These are phyloP conservation scores for Phyllosticta citribraziliensis DNA, from an alignment of 2,329 filamentous ascomycete genomes.

Conservation along the genomic window DNA sequence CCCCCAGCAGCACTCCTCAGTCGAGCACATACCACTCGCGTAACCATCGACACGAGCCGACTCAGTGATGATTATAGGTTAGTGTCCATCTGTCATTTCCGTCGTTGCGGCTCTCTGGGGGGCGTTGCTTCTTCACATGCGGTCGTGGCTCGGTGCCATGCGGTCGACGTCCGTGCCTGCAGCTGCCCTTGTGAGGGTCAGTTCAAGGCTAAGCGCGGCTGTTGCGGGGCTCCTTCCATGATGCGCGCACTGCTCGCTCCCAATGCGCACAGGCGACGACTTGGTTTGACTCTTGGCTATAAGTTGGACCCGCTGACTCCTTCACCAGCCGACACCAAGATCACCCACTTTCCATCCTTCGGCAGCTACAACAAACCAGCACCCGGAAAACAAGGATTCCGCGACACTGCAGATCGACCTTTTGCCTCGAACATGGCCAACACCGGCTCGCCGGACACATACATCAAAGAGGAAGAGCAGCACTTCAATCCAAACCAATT, in stretches of 20 bases:
- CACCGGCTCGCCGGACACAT: slow-evolving; percentile 47
- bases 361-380: slow-evolving; percentile 26
- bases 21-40: background rate
- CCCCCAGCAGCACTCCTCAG: background rate
- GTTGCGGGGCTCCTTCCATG: background rate
- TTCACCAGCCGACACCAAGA: slow-evolving; percentile 32
- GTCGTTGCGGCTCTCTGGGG: background rate
- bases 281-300: slow-evolving; percentile 1
- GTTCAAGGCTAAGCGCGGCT: background rate
- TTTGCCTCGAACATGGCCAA: slow-evolving; percentile 41
- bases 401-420: slow-evolving; percentile 30
- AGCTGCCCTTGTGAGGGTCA: background rate
- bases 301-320: slow-evolving; percentile 4
- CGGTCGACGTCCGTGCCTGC: background rate
- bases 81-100: background rate
- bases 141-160: background rate
- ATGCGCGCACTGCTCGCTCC: background rate
- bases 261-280: slow-evolving; percentile 2
- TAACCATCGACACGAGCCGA: background rate
- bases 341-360: slow-evolving; percentile 33
- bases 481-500: slow-evolving; percentile 42
- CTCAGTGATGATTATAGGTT: slow-evolving; percentile 11
- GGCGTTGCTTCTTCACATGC: background rate
- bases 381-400: slow-evolving; percentile 27
- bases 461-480: slow-evolving; percentile 60